Base-by-base conservation (phyloP, 257 asterid genomes). In the Linderniella brevidens region DNA sequence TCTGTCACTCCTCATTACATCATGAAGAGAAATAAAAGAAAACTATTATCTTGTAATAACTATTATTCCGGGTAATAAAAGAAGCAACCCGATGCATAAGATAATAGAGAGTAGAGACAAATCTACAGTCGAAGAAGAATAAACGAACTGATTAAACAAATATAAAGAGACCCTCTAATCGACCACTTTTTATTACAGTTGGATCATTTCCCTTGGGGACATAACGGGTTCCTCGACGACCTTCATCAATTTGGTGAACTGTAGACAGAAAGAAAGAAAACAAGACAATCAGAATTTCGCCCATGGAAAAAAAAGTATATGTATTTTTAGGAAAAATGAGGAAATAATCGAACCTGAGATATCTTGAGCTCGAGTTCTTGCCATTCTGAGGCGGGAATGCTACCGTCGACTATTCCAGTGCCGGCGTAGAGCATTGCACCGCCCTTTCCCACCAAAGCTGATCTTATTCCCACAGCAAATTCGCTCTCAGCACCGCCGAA, bases 401-500 rank as follows among this genome's bases (percentile, higher is more conserved):
- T 87, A 59, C 97, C 97, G 38, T 87, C 74, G 25, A 83, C 95
- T 53, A 87, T 73, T 50, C 95, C 97, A 1, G 88, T 79, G 52
- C 95, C 95, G 43, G 95, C 95, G 36, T 77, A 83, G 16, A 83
- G 77, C 52, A 87, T 25, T 25, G 32, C 32, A 25, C 86, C 61
- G 40, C 82, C 97, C 85, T 75, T 82, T 55, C 78, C 92, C 52
- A 87, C 81, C 66, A 87, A 76, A 64, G 95, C 92, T 11, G 97
- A 83, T 62, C 97, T 68, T 57, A 87, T 87, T 68, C 97, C 97
- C 55, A 87, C 97, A 20, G 95, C 77, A 75, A 87, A 87, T 63
- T 87, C 97, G 37, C 97, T 87, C 69, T 87, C 88, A 43, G 69
- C 79, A 53, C 97, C 97, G 44, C 97, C 93, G 58, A 87, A 87